phyloP scores from a whole-genome alignment of 164 flowering plant species.

The Saururus chinensis region DNA sequence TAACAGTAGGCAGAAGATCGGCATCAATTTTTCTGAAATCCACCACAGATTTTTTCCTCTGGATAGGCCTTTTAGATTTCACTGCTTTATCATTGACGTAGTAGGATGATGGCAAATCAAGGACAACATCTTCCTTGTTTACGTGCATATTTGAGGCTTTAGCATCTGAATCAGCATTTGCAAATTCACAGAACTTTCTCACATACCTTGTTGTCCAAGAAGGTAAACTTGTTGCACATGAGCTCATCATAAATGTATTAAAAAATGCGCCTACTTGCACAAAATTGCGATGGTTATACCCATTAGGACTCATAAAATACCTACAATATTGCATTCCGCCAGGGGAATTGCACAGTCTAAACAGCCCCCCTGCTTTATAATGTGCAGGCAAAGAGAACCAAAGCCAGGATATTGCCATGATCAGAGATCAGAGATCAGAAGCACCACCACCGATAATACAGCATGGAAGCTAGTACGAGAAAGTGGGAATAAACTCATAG shows the following conservation, averaged over 20 bases:
- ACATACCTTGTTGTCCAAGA: background rate
- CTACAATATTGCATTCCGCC: background rate
- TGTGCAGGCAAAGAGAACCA: background rate
- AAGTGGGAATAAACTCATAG: too few species aligned
- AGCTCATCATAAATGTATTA: background rate
- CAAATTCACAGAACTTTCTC: background rate
- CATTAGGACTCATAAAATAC: background rate
- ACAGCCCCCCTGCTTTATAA: background rate
- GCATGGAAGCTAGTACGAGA: background rate
- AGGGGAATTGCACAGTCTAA: background rate
- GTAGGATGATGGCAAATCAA: background rate
- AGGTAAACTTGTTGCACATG: too few species aligned
- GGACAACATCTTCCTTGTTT: background rate
- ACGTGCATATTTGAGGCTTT: background rate
- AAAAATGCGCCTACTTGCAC: background rate
- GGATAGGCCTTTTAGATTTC: slow-evolving; percentile 6
- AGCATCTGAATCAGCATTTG: background rate
- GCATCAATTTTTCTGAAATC: slow-evolving; percentile 64
- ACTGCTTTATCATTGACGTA: background rate
- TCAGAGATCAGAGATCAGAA: background rate
- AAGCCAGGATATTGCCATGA: background rate
- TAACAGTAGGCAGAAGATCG: slow-evolving; percentile 64
- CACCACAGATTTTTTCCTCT: slow-evolving; percentile 19
- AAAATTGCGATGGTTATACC: background rate
- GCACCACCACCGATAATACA: background rate